Evolutionary conservation across 352 stramenopile species (phyloP), one percentile per base, ranked within the genome.

Genomic region (Phytophthora colocasiae): DNA sequence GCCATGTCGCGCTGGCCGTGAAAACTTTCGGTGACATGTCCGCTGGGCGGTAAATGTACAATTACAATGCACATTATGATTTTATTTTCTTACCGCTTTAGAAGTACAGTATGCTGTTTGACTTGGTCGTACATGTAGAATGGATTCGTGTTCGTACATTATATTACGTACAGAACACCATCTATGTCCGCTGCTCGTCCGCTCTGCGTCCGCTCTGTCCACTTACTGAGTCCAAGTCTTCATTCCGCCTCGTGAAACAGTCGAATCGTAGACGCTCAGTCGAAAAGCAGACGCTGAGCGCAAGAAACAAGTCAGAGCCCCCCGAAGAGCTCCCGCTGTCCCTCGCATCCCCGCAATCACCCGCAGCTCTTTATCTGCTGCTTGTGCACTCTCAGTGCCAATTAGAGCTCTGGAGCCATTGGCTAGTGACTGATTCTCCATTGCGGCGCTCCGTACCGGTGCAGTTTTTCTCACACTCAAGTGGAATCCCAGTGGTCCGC

Each of bases 281-380:
- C 61, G 43, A 70, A 74, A 70, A 74, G 66, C 66, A 71, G 66
- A 66, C 66, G 32, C 60, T 49, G 44, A 70, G 38, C 49, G 38
- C 45, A 67, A 63, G 55, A 47, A 67, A 47, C 52, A 45, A 60
- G 46, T 60, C 39, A 45, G 45, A 69, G 47, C 22, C 59, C 66
- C 66, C 59, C 51, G 48, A 57, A 36, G 47, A 56, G 51, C 53
- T 58, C 27, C 24, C 29, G 29, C 19, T 55, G 41, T 9, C 48
- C 41, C 26, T 66, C 59, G 54, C 29, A 27, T 3, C 36, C 36
- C 47, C 47, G 50, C 48, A 75, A 63, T 63, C 43, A 11, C 22
- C 19, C 10, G 12, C 27, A 52, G 2, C 36, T 52, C 22, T 32
- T 14, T 49, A n/a, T 46, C 55, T 10, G 10, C 52, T 44, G 2